Percentiles rank a stretch among this genome's conserved stretches.
Evolutionary conservation across 768 basidiomycete genomes (phyloP).

Genomic region (Boletus pseudo-olivaceus): DNA sequence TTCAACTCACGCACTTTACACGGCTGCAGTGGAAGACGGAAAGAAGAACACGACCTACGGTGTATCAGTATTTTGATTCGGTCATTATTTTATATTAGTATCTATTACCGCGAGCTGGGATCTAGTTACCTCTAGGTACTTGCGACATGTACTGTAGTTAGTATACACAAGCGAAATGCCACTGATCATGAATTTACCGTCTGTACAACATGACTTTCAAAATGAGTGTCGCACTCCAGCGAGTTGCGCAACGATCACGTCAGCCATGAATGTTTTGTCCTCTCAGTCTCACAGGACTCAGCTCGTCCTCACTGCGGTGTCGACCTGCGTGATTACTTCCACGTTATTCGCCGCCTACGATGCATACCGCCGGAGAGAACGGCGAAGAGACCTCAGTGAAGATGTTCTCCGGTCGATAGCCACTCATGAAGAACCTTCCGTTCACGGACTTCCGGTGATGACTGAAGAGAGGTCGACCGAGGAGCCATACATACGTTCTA

Average conservation of each 20-base stretch:
- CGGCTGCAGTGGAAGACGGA: neutral
- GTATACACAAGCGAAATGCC: neutral
- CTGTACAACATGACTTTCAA: neutral
- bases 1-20: neutral
- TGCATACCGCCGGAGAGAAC: conserved; percentile 41
- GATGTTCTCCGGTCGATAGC: conserved; percentile 54
- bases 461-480: conserved; percentile 5
- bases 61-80: conserved; percentile 21
- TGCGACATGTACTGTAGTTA: neutral
- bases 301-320: conserved; percentile 60
- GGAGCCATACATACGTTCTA: conserved; percentile 17
- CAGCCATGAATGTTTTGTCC: conserved; percentile 22
- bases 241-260: neutral
- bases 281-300: conserved; percentile 57
- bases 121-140: conserved; percentile 4
- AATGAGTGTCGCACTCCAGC: neutral
- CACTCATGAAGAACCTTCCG: conserved; percentile 9
- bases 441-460: neutral
- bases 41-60: conserved; percentile 3
- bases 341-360: conserved; percentile 58
- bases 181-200: neutral
- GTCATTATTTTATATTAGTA: conserved; percentile 28
- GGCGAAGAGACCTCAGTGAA: conserved; percentile 53
- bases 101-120: conserved; percentile 20
- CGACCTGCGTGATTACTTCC: conserved; percentile 61